Conservation (phyloP, 768 basidiomycete species). For the Rhodosporidiobolus odoratus region DNA sequence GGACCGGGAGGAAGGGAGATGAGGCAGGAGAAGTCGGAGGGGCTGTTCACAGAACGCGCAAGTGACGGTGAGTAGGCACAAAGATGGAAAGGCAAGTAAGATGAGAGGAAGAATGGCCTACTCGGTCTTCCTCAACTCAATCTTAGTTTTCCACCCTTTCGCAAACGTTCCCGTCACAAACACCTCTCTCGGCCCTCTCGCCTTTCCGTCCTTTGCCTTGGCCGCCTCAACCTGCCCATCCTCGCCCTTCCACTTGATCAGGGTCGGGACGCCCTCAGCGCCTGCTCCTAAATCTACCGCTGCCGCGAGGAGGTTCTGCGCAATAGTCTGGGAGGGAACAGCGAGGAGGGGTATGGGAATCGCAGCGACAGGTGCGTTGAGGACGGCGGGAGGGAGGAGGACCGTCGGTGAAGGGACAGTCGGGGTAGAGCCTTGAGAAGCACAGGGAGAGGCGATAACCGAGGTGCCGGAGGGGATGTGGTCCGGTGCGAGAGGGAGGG, state of each 20-base stretch:
- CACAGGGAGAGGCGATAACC: constrained; percentile 28
- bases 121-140: constrained; percentile 42
- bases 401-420: constrained; percentile 25
- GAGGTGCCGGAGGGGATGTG: constrained; percentile 33
- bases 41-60: neutral
- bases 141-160: constrained; percentile 43
- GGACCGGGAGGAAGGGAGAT: constrained; percentile 70
- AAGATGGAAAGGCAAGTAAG: neutral
- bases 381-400: constrained; percentile 33
- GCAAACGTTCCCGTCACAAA: constrained; percentile 44
- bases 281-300: constrained; percentile 44
- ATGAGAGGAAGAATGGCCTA: constrained; percentile 15
- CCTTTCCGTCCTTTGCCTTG: constrained; percentile 11
- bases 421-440: constrained; percentile 13
- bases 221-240: constrained; percentile 27
- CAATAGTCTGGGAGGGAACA: constrained; percentile 24
- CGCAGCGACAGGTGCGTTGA: constrained; percentile 37
- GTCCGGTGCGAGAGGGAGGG: constrained; percentile 22
- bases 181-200: constrained; percentile 38
- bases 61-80: too few species aligned
- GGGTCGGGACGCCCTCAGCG: constrained; percentile 38
- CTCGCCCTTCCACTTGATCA: constrained; percentile 43
- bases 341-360: constrained; percentile 36
- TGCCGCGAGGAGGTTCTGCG: constrained; percentile 29
- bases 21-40: constrained; percentile 42